Evolutionary conservation across 177 flowering plant species (phyloP).

Genomic region (Tripterygium wilfordii): DNA sequence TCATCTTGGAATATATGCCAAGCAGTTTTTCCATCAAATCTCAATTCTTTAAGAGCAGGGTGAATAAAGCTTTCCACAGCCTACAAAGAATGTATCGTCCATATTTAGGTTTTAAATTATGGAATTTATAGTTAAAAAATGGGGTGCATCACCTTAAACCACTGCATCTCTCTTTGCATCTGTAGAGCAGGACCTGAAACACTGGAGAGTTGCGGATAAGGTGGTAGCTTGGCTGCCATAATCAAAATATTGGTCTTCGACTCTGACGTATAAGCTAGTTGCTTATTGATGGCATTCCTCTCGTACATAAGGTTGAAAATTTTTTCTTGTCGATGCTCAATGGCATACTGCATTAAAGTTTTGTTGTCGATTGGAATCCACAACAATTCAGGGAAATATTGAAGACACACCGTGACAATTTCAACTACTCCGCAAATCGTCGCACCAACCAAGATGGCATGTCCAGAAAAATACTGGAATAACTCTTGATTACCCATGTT

Average conservation of each 20-base stretch:
- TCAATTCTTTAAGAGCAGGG: background rate
- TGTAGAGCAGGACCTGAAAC: constrained; percentile 7
- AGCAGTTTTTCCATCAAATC: background rate
- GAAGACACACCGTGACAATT: background rate
- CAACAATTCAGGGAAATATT: background rate
- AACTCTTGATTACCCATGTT: background rate
- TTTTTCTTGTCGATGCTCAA: constrained; percentile 10
- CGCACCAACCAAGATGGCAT: background rate
- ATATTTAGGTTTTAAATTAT: constrained; percentile 2
- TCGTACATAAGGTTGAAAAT: constrained; percentile 14
- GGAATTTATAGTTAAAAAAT: background rate
- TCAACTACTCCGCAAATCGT: background rate
- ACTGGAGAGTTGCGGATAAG: background rate
- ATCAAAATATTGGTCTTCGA: background rate
- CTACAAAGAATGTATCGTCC: constrained; percentile 6
- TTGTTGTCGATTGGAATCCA: constrained; percentile 2
- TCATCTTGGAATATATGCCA: constrained; percentile 1
- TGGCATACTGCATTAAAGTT: constrained; percentile 10
- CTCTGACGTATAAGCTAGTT: background rate
- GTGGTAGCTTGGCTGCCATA: background rate
- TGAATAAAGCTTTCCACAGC: background rate
- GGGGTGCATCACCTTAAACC: constrained; percentile 1
- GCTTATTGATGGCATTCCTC: background rate
- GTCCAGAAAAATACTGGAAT: background rate
- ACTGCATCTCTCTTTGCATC: constrained; percentile 2